Conservation (phyloP, 768 basidiomycete species). For the Tulasnella sp. region DNA sequence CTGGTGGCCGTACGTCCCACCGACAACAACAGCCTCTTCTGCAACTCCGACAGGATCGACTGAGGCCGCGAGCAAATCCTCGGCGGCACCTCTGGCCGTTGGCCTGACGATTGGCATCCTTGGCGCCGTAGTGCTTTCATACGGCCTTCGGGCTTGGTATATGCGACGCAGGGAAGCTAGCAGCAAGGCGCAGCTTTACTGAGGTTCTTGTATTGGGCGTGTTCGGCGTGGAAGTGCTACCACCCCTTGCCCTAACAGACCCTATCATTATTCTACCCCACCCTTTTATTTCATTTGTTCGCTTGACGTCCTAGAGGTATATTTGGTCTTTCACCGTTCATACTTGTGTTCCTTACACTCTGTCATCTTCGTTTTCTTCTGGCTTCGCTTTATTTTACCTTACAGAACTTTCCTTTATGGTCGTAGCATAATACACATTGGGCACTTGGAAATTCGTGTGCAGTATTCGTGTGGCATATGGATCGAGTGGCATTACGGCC, state of each 20-base stretch:
- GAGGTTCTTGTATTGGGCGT: neutral
- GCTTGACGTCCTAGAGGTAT: neutral
- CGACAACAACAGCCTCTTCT: conserved; percentile 23
- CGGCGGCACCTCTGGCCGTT: conserved; percentile 41
- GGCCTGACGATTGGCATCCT: conserved; percentile 50
- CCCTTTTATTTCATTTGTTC: neutral
- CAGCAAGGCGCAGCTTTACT: neutral
- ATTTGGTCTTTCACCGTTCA: neutral
- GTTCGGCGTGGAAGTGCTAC: neutral
- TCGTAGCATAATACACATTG: neutral
- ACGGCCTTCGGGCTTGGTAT: neutral
- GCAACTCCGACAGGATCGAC: conserved; percentile 32
- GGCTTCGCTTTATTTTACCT: neutral
- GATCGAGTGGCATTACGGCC: neutral
- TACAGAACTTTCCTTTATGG: neutral
- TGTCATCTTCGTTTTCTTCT: neutral
- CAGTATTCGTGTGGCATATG: neutral
- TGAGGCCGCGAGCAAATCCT: conserved; percentile 37
- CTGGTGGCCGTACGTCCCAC: conserved; percentile 43
- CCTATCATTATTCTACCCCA: neutral
- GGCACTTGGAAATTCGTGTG: neutral
- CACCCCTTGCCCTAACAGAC: neutral
- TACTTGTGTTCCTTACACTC: neutral
- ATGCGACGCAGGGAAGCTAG: conserved; percentile 1
- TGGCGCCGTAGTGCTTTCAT: conserved; percentile 36